Evolutionary conservation across 1,139 yeast genomes (phyloP).

Genomic region (Taphrina communis): DNA sequence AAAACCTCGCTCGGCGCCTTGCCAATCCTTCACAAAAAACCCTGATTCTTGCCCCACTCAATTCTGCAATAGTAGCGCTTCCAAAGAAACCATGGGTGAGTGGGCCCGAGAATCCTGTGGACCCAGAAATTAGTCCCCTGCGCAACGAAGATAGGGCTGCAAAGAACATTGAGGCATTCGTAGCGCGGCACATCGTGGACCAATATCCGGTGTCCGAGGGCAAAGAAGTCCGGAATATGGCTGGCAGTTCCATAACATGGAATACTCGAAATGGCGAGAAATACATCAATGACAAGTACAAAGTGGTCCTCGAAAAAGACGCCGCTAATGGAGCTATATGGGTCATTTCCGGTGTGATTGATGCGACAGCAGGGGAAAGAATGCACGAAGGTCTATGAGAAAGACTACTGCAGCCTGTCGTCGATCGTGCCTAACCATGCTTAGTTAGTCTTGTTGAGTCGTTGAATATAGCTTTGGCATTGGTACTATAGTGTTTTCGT

Average conservation of each 20-base stretch:
- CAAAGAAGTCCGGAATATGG: constrained; percentile 7
- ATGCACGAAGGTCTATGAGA: not conserved
- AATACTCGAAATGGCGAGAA: constrained; percentile 12
- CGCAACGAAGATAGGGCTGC: constrained; percentile 49
- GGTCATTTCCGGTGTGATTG: constrained; percentile 28
- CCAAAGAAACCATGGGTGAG: constrained; percentile 53
- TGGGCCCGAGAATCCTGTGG: constrained; percentile 46
- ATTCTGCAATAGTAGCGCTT: constrained; percentile 50
- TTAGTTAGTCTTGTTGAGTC: too few species aligned
- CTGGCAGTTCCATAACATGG: not conserved
- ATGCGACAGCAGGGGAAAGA: not conserved
- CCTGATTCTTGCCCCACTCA: constrained; percentile 52
- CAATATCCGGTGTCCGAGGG: constrained; percentile 13
- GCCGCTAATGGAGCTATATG: constrained; percentile 35
- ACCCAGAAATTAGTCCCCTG: constrained; percentile 45
- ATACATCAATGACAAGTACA: constrained; percentile 25
- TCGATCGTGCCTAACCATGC: too few species aligned
- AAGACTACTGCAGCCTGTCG: not conserved
- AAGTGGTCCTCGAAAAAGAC: constrained; percentile 26
- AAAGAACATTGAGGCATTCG: constrained; percentile 49
- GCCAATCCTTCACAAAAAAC: constrained; percentile 49
- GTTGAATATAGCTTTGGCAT: too few species aligned
- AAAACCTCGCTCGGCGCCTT: constrained; percentile 46
- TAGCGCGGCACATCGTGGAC: constrained; percentile 50
- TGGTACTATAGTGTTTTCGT: too few species aligned